Evolutionary conservation across 2,329 filamentous ascomycete genomes (phyloP).

Genomic region (Apiospora hydei): DNA sequence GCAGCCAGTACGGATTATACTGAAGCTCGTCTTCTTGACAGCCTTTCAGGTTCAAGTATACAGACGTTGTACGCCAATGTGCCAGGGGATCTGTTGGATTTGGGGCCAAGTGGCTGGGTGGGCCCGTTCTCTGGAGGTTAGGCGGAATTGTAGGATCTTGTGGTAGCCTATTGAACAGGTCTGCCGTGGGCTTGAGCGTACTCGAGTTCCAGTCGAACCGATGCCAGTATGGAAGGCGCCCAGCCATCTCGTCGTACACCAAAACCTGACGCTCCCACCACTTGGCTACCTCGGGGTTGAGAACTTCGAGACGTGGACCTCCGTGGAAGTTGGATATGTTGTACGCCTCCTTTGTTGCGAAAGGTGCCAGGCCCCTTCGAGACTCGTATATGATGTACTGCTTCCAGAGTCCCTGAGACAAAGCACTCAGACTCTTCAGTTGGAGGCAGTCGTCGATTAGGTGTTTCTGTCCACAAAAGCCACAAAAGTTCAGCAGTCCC

Average conservation of each 20-base stretch:
- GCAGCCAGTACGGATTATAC: not conserved
- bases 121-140: not conserved
- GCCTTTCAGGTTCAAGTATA: not conserved
- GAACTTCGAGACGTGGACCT: not conserved
- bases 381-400: conserved; percentile 2
- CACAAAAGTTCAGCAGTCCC: not conserved
- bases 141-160: not conserved
- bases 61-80: not conserved
- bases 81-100: not conserved
- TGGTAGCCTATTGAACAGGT: not conserved
- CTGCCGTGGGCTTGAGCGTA: not conserved
- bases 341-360: not conserved
- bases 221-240: not conserved
- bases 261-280: not conserved
- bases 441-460: not conserved
- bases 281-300: not conserved
- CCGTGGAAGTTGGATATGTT: not conserved
- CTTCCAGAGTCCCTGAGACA: not conserved
- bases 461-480: not conserved
- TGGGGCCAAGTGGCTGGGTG: not conserved
- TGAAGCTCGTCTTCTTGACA: not conserved
- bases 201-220: not conserved
- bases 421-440: not conserved
- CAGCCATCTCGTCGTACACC: not conserved
- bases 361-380: not conserved